Conservation (phyloP, 2,329 filamentous ascomycete genomes). For the Pleochaeta shiraiana region DNA sequence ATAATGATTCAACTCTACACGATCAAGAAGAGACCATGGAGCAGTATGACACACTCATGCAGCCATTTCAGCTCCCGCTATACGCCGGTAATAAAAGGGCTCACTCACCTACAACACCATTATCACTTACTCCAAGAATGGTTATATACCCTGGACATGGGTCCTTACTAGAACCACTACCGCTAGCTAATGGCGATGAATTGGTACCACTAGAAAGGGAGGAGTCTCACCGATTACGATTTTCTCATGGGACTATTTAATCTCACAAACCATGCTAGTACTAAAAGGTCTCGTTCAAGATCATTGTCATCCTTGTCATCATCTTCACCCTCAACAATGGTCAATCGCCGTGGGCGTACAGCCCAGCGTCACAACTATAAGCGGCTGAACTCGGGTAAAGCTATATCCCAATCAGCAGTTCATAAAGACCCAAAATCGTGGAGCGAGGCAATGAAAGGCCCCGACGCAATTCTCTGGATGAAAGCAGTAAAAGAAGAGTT, state of each 20-base stretch:
- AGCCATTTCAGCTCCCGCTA: background rate
- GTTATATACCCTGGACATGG: background rate
- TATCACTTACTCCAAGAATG: background rate
- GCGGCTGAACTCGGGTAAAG: background rate
- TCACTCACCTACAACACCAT: background rate
- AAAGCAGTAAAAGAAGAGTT: background rate
- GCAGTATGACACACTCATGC: constrained; percentile 1
- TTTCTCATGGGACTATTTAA: background rate
- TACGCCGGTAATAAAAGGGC: background rate
- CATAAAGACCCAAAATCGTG: background rate
- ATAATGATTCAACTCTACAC: too few relatives aligned
- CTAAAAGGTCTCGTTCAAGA: background rate
- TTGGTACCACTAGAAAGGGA: background rate
- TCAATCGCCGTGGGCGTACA: background rate
- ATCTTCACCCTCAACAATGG: background rate
- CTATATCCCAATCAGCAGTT: too few relatives aligned
- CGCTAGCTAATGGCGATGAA: background rate
- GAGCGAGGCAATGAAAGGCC: background rate
- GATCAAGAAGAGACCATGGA: too few relatives aligned
- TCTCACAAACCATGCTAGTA: background rate
- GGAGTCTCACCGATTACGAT: background rate
- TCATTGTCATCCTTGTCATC: too few relatives aligned
- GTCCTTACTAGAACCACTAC: background rate
- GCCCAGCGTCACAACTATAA: background rate
- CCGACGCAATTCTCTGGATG: background rate